Percentiles rank a stretch among this genome's conserved stretches.
phyloP scores from a whole-genome alignment of 768 basidiomycete species.

The Mycena capillaripes region DNA sequence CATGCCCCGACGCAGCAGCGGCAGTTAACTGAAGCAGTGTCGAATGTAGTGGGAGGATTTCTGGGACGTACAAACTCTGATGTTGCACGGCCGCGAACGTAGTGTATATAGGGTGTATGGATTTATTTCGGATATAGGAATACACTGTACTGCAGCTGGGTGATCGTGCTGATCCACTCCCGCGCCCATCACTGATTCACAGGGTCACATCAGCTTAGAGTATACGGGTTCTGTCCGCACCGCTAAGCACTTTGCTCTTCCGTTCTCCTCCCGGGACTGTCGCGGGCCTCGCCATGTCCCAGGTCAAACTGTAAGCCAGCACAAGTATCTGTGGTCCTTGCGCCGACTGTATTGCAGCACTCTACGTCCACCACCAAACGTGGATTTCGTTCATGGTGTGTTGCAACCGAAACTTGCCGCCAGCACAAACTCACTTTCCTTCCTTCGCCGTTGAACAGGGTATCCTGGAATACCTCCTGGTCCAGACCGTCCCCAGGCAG shows the following conservation, averaged over 20 bases:
- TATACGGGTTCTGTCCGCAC: constrained; percentile 11
- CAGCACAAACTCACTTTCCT: constrained; percentile 25
- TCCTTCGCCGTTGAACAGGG: constrained; percentile 57
- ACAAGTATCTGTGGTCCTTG: constrained; percentile 4
- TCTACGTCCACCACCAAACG: constrained; percentile 89
- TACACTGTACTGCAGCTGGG: background rate
- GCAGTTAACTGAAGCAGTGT: constrained; percentile 83
- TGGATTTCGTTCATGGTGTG: constrained; percentile 88
- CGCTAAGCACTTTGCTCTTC: background rate
- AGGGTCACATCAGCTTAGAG: constrained; percentile 4
- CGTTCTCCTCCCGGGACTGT: constrained; percentile 16
- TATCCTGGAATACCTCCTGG: constrained; percentile 92
- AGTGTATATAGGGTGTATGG: background rate
- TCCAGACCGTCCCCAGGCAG: constrained; percentile 83
- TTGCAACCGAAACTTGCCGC: constrained; percentile 24
- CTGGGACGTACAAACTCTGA: constrained; percentile 65
- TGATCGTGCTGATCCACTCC: too few species aligned
- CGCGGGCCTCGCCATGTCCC: constrained; percentile 35
- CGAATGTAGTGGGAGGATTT: constrained; percentile 86
- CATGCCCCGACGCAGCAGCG: constrained; percentile 79
- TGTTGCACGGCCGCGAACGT: constrained; percentile 33
- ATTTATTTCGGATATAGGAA: constrained; percentile 3
- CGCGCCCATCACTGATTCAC: background rate
- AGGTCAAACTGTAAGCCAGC: constrained; percentile 51
- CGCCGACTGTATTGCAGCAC: constrained; percentile 60